Evolutionary conservation across 2,329 filamentous ascomycete species (phyloP).

Genomic region (Massarina eburnea): DNA sequence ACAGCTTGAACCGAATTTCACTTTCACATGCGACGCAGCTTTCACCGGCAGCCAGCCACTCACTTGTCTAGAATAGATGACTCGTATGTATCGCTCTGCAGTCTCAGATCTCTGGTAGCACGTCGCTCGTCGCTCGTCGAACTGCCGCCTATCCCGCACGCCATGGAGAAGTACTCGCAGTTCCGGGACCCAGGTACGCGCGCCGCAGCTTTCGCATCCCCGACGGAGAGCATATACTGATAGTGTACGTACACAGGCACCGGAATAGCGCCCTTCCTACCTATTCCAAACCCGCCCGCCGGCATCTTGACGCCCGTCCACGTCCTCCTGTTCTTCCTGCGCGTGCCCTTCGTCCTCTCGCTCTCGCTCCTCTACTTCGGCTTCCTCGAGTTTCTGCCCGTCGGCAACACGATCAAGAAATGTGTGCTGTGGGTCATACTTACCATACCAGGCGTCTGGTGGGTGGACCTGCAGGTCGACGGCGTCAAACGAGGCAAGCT

Average conservation of each 20-base stretch:
- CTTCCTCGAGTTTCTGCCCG: slow-evolving; percentile 78
- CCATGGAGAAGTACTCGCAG: slow-evolving; percentile 94
- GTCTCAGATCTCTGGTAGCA: background rate
- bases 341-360: slow-evolving; percentile 74
- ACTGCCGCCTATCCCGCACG: background rate
- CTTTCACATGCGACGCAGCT: too few relatives aligned
- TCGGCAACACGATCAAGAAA: slow-evolving; percentile 72
- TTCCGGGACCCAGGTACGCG: slow-evolving; percentile 80
- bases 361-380: slow-evolving; percentile 73
- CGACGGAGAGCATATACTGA: slow-evolving; percentile 13
- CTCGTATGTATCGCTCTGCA: background rate
- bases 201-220: background rate
- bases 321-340: slow-evolving; percentile 74
- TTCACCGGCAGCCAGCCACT: too few relatives aligned
- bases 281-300: slow-evolving; percentile 69
- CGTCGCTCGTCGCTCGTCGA: background rate
- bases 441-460: slow-evolving; percentile 91
- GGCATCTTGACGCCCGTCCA: slow-evolving; percentile 64
- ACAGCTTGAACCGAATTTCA: too few relatives aligned
- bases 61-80: background rate
- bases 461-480: slow-evolving; percentile 97
- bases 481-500: slow-evolving; percentile 72
- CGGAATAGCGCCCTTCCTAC: slow-evolving; percentile 94
- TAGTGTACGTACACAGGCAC: slow-evolving; percentile 66
- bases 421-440: slow-evolving; percentile 84